A percentile compares a stretch with the other conserved stretches of the same genome.
Conservation (phyloP, 2,329 filamentous ascomycete genomes). For the Fusarium fujikuroi region DNA sequence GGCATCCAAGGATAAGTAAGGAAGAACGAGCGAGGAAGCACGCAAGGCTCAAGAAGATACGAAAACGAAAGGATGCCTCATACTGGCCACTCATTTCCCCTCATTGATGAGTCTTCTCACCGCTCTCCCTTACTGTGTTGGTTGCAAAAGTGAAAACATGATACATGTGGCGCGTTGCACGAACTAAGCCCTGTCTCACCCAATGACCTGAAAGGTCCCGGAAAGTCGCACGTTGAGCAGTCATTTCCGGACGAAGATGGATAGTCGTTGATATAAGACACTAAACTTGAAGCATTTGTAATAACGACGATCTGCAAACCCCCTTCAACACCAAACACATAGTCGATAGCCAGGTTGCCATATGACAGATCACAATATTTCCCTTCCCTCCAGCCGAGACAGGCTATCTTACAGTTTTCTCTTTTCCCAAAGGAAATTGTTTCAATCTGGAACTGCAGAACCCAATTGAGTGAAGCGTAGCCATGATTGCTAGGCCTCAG, state of each 20-base stretch:
- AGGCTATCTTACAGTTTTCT: background rate
- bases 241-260: no score
- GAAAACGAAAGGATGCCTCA: background rate
- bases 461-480: background rate
- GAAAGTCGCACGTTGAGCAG: background rate
- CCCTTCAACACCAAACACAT: no score
- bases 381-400: background rate
- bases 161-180: background rate
- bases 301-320: background rate
- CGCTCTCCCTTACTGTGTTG: background rate
- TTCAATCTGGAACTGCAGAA: background rate
- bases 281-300: background rate
- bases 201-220: fast-evolving
- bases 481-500: background rate
- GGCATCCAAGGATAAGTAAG: background rate
- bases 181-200: background rate
- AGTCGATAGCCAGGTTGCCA: no score
- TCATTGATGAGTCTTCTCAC: background rate
- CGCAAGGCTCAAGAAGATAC: background rate
- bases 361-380: no score
- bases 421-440: background rate
- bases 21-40: background rate
- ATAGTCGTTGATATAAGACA: background rate
- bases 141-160: background rate
- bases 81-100: background rate